Evolutionary conservation across 1,139 yeast species (phyloP), one percentile per base, ranked within the genome.

Genomic region (Trichomonascaceae sp.): DNA sequence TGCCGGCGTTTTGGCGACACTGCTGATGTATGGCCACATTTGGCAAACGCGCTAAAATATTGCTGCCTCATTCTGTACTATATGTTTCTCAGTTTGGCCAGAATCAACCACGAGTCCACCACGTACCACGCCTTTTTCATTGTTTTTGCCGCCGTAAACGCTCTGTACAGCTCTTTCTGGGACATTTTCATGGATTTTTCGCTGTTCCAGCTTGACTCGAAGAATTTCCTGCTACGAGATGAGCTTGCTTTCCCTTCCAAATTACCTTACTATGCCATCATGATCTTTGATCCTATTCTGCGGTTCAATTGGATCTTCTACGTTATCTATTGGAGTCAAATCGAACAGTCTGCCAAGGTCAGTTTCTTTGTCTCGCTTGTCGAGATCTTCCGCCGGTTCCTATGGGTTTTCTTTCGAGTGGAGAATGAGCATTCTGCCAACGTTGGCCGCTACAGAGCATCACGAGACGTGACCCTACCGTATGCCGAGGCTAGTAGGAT

Each of bases 161-260:
- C 96, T 0, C 38, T 77, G 1, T 72, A 70, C 49, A 67, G 85
- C 18, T 57, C 81, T 0, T 46, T 76, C 9, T 89, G 98, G 98
- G 98, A 89, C 57, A 59, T 92, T 8, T 63, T 84, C 26, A 84
- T 89, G 94, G 98, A 89, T 62, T 92, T 94, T 87, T 85, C 96
- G 1, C 62, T 89, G 45, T 62, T 80, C 38, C 95, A 85, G 52
- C 30, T 41, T 8, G 69, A 67, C 6, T 70, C 85, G 4, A 66
- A 68, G 44, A 62, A 79, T 50, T 60, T 61, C 38, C 58, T 76
- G 31, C 63, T 89, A 37, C 67, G 97, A 44, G 76, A 81, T 45
- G 77, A 81, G 47, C 62, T 87, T 31, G 75, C 75, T 32, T 78
- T 65, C 51, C 67, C 69, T 25, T 58, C 57, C 9, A 74, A 79